These are phyloP conservation scores for Phaeophleospora eucalypticola DNA, from an alignment of 2,329 filamentous ascomycete species.

Conservation along the genomic window DNA sequence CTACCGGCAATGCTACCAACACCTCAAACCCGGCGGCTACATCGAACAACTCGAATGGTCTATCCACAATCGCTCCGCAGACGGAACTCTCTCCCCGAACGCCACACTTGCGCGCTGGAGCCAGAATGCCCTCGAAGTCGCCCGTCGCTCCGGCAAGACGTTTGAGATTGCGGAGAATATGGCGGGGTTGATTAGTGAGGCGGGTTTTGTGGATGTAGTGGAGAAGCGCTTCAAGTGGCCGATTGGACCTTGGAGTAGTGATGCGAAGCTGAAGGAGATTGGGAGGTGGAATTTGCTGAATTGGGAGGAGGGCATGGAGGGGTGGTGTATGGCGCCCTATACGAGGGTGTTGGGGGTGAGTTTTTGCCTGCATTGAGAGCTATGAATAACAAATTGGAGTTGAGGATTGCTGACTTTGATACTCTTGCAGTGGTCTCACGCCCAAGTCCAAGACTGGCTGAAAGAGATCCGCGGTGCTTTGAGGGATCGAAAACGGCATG, in stretches of 20 bases:
- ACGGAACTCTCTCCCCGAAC: constrained; percentile 26
- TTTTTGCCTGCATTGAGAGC: no score
- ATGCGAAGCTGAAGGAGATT: constrained; percentile 37
- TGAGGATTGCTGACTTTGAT: background rate
- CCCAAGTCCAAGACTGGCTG: constrained; percentile 36
- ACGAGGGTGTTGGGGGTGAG: constrained; percentile 35
- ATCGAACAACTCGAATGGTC: constrained; percentile 42
- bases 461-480: constrained; percentile 29
- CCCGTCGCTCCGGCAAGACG: constrained; percentile 25
- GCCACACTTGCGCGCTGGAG: constrained; percentile 27
- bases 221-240: constrained; percentile 41
- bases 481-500: constrained; percentile 35
- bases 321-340: constrained; percentile 39
- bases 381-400: background rate
- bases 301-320: constrained; percentile 40
- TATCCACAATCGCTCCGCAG: constrained; percentile 27
- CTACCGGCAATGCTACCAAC: constrained; percentile 36
- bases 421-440: no score
- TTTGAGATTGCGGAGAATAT: constrained; percentile 30
- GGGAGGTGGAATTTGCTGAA: constrained; percentile 37
- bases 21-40: constrained; percentile 40
- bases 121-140: constrained; percentile 20
- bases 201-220: constrained; percentile 46
- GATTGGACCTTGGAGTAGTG: constrained; percentile 40
- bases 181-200: constrained; percentile 27